phyloP scores from a whole-genome alignment of 2,329 filamentous ascomycete species.

The Aspergillus hiratsukae region DNA sequence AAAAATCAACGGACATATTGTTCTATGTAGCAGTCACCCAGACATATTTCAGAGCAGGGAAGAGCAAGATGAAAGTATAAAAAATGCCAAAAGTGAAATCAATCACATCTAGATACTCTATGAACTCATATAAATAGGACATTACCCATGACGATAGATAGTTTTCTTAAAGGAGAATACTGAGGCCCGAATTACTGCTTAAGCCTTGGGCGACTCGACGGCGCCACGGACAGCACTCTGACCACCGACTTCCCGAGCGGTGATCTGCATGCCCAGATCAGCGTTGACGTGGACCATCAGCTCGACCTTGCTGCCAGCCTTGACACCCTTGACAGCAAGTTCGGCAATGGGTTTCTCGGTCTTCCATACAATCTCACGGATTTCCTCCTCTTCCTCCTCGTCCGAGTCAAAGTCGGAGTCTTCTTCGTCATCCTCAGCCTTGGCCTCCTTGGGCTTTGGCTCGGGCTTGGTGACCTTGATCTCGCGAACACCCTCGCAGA shows the following conservation, averaged over 20 bases:
- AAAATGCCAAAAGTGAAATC: neutral
- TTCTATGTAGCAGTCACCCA: too few relatives aligned
- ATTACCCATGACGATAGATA: slow-evolving; percentile 4
- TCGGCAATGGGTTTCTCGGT: slow-evolving; percentile 77
- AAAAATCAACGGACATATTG: neutral
- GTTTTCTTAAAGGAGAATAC: slow-evolving; percentile 6
- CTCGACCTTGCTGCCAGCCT: slow-evolving; percentile 88
- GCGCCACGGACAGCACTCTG: slow-evolving; percentile 75
- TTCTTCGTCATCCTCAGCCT: slow-evolving; percentile 52
- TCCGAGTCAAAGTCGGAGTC: slow-evolving; percentile 59
- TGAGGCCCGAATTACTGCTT: slow-evolving; percentile 13
- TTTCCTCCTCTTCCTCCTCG: slow-evolving; percentile 72
- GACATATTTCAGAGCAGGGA: neutral
- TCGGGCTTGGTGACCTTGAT: slow-evolving; percentile 92
- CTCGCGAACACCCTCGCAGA: slow-evolving; percentile 82
- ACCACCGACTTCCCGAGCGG: slow-evolving; percentile 78
- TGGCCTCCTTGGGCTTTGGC: slow-evolving; percentile 64
- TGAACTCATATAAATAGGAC: slow-evolving; percentile 1
- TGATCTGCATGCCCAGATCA: slow-evolving; percentile 74
- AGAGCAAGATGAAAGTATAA: neutral
- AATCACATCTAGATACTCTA: slow-evolving; percentile 1
- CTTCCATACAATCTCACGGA: slow-evolving; percentile 89
- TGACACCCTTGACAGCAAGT: slow-evolving; percentile 74
- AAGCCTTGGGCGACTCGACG: slow-evolving; percentile 40
- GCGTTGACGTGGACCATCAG: slow-evolving; percentile 82